phyloP scores from a whole-genome alignment of 2,329 filamentous ascomycete species.

The Verticillium longisporum region DNA sequence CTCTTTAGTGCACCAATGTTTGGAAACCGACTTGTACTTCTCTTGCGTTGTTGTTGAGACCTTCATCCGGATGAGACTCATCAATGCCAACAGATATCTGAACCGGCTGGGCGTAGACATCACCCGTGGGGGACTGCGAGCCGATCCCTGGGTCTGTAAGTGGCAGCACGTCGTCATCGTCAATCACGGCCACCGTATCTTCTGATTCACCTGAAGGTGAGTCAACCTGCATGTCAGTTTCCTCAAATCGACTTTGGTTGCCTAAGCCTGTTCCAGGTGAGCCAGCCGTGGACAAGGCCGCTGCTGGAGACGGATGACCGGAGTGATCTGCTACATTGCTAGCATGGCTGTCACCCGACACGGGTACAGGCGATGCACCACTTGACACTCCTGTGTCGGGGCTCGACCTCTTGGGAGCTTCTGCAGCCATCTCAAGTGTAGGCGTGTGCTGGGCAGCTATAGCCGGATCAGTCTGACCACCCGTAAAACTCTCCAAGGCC shows the following conservation, averaged over 20 bases:
- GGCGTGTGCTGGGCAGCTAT: no score
- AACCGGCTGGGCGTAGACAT: neutral
- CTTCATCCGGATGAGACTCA: conserved; percentile 16
- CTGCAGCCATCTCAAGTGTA: neutral
- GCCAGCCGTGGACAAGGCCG: neutral
- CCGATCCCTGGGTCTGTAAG: neutral
- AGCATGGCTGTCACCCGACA: neutral
- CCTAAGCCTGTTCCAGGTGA: neutral
- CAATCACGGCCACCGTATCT: neutral
- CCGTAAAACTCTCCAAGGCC: neutral
- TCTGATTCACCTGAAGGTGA: neutral
- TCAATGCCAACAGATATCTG: conserved; percentile 12
- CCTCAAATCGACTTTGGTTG: neutral
- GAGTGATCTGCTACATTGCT: neutral
- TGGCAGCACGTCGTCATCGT: neutral
- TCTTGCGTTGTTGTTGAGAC: conserved; percentile 20
- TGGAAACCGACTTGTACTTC: conserved; percentile 33
- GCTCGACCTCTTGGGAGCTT: neutral
- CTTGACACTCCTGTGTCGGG: neutral
- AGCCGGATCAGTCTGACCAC: neutral
- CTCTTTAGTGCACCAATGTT: neutral
- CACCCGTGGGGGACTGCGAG: neutral
- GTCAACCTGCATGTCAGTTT: neutral
- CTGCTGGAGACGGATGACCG: neutral
- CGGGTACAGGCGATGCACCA: neutral